These are phyloP conservation scores for Ampelocalamus luodianensis DNA, from an alignment of 176 grass and related monocot species.

Conservation along the genomic window DNA sequence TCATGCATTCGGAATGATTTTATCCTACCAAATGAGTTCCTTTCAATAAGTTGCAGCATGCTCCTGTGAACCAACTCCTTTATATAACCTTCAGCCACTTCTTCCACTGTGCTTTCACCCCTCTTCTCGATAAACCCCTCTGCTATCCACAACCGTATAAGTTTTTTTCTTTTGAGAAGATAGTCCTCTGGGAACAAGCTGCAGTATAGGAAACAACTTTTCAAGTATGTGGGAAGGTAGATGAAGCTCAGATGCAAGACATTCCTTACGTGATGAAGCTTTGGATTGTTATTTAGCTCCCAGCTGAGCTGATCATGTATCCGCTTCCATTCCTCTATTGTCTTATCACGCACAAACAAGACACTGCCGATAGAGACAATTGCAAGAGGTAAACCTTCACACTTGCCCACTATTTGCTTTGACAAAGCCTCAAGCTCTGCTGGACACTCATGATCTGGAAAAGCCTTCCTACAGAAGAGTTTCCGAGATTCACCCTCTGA, in stretches of 20 bases:
- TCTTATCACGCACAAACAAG: too few species aligned
- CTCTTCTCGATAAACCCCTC: slow-evolving; percentile 36
- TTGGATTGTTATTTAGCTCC: too few species aligned
- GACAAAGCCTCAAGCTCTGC: background rate
- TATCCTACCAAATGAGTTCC: slow-evolving; percentile 18
- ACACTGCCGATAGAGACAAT: too few species aligned
- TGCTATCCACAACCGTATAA: slow-evolving; percentile 32
- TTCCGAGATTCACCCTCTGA: background rate
- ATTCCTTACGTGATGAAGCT: too few species aligned
- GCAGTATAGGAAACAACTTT: background rate
- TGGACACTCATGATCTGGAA: background rate
- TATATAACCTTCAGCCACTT: slow-evolving; percentile 38
- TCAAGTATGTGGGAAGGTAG: background rate
- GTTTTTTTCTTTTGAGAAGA: background rate
- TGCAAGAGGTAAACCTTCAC: too few species aligned
- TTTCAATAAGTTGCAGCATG: slow-evolving; percentile 18
- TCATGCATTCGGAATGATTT: slow-evolving; percentile 15
- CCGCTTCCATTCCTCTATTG: too few species aligned
- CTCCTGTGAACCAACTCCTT: background rate
- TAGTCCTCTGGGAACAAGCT: slow-evolving; percentile 11
- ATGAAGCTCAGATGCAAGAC: background rate
- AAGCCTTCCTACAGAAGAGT: background rate
- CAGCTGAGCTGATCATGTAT: too few species aligned
- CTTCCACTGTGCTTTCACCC: slow-evolving; percentile 20
- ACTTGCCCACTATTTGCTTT: too few species aligned